phyloP scores from a whole-genome alignment of 805 yeast genomes.

The Candida michaelii region DNA sequence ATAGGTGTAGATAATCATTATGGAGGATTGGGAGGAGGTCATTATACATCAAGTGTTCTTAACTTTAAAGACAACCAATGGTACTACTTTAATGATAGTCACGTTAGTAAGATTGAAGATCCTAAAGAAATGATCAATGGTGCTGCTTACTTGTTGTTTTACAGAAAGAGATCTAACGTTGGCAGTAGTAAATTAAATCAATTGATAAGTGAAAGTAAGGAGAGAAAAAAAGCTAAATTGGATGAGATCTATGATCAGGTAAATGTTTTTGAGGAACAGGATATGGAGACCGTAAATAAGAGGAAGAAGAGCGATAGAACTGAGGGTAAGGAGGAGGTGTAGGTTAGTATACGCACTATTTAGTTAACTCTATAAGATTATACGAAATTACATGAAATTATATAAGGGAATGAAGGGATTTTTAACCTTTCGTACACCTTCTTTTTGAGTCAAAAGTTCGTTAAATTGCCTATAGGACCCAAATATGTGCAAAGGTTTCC shows the following conservation, averaged over 20 bases:
- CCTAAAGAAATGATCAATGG: conserved; percentile 65
- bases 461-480: too few species aligned
- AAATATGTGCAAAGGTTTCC: too few species aligned
- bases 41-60: conserved; percentile 87
- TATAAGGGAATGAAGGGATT: too few species aligned
- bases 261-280: conserved; percentile 9
- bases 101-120: conserved; percentile 56
- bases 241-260: conserved; percentile 12
- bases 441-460: too few species aligned
- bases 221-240: neutral
- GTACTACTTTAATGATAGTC: conserved; percentile 89
- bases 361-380: too few species aligned
- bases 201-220: conserved; percentile 43
- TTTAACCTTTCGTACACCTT: too few species aligned
- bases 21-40: conserved; percentile 97
- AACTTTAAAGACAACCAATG: conserved; percentile 75
- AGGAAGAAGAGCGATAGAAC: conserved; percentile 1
- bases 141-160: conserved; percentile 86
- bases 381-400: too few species aligned
- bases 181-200: conserved; percentile 50
- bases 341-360: too few species aligned
- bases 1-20: conserved; percentile 93
- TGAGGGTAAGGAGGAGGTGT: too few species aligned
- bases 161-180: conserved; percentile 54
- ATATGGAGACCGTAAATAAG: conserved; percentile 9